phyloP scores from a whole-genome alignment of 805 yeast species.

The Yamadazyma scolyti region DNA sequence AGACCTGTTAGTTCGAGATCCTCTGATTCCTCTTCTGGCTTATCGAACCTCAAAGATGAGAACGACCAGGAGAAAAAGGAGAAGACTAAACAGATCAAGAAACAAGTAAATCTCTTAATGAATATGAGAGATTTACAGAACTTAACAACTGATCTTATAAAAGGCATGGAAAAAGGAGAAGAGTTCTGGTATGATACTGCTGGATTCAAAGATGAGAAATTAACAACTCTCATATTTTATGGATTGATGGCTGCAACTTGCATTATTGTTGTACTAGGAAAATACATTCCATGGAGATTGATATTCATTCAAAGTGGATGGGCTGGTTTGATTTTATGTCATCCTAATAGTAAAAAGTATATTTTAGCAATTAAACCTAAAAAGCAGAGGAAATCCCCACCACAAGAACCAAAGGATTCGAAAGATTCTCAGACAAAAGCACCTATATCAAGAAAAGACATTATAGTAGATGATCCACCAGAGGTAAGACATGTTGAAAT shows the following conservation, averaged over 20 bases:
- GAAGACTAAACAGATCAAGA: conserved; percentile 18
- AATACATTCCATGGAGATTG: conserved; percentile 61
- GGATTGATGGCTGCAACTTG: conserved; percentile 26
- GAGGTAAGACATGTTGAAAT: conserved; percentile 64
- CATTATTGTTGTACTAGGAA: conserved; percentile 42
- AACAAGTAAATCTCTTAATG: conserved; percentile 44
- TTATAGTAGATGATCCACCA: conserved; percentile 69
- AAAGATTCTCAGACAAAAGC: conserved; percentile 19
- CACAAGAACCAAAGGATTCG: conserved; percentile 3
- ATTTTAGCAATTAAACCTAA: conserved; percentile 15
- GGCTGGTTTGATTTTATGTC: conserved; percentile 48
- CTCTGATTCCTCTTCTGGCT: conserved; percentile 14
- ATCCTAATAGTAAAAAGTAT: conserved; percentile 50
- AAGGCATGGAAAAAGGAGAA: conserved; percentile 49
- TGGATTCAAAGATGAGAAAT: conserved; percentile 66
- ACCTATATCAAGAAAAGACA: conserved; percentile 21
- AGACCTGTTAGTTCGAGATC: conserved; percentile 12
- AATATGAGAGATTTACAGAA: conserved; percentile 76
- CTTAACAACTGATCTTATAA: conserved; percentile 52
- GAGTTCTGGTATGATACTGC: conserved; percentile 57
- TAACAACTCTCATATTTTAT: conserved; percentile 57
- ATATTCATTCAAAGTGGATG: conserved; percentile 58
- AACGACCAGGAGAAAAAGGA: conserved; percentile 13
- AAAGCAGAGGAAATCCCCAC: conserved; percentile 8
- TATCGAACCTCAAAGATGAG: conserved; percentile 7